Evolutionary conservation across 768 basidiomycete species (phyloP), one percentile per base, ranked within the genome.

Genomic region (Mrakia gelida): DNA sequence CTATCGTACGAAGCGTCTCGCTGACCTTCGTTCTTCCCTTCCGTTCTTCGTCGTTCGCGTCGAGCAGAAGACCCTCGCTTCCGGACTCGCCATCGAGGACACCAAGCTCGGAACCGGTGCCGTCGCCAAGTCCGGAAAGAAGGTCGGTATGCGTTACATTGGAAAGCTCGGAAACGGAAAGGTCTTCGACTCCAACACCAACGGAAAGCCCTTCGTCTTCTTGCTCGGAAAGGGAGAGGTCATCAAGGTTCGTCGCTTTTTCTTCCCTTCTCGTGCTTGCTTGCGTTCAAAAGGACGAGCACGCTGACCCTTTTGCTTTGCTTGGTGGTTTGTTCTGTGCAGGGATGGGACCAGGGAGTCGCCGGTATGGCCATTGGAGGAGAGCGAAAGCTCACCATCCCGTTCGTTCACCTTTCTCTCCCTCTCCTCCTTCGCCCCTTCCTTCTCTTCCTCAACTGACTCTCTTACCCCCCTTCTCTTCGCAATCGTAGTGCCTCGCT

Each of bases 301-400:
- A 13, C 9, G 49, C 18, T 52, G 18, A 52, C 49, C 15, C 18
- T 21, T 52, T 21, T 2, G 4, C 16, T 52, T 52, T 21, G 1
- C 21, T 16, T n/a, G n/a, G n/a, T n/a, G n/a, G n/a, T n/a, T n/a
- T n/a, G n/a, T n/a, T n/a, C n/a, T n/a, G n/a, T n/a, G n/a, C n/a
- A 59, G 59, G 75, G 84, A 67, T 97, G 95, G 95, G 96, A 98
- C 81, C 87, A 92, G 82, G 96, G 95, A 59, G 87, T 98, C 76
- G 90, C 87, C 43, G 96, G 96, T 49, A 97, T 98, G 95, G 91
- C 92, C 81, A 89, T 91, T 59, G 87, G 87, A 65, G 95, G 95
- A 38, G 95, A 98, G 85, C 89, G 96, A 72, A 85, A 90, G 77
- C 86, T 98, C 80, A 90, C 87, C 62, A 88, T 95, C 71, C 93